phyloP scores from a whole-genome alignment of 371 early-diverging fungal species.

The Mucor ambiguus region DNA sequence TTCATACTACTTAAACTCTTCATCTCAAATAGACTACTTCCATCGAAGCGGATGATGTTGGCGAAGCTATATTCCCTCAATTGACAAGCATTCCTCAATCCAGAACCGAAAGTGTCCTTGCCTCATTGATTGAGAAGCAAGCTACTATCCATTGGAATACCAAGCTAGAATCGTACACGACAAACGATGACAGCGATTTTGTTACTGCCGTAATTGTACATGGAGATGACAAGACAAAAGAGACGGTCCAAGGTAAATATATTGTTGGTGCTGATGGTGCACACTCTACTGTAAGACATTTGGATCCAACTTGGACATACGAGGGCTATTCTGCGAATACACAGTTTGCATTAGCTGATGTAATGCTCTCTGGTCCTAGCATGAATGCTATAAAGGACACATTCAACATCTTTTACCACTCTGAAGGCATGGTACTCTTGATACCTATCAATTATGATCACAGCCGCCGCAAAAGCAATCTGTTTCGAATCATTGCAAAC shows the following conservation, averaged over 20 bases:
- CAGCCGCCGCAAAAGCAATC: not conserved
- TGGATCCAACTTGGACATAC: not conserved
- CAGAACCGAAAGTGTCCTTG: constrained; percentile 22
- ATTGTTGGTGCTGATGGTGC: too few relatives aligned
- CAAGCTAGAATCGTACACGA: constrained; percentile 20
- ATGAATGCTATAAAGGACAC: not conserved
- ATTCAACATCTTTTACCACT: not conserved
- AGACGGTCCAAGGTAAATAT: too few relatives aligned
- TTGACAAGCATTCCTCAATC: constrained; percentile 32
- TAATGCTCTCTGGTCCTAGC: not conserved
- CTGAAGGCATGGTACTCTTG: not conserved
- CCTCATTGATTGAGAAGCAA: not conserved
- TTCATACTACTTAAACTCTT: not conserved
- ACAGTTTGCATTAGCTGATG: not conserved
- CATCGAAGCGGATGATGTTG: constrained; percentile 3
- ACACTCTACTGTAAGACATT: constrained; percentile 31
- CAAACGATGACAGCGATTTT: constrained; percentile 11
- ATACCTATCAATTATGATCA: constrained; percentile 8
- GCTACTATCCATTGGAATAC: constrained; percentile 26
- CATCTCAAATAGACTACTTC: constrained; percentile 3
- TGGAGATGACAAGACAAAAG: too few relatives aligned
- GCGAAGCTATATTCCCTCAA: constrained; percentile 33
- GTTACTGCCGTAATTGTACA: not conserved
- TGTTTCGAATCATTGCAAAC: constrained; percentile 6
- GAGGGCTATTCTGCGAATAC: not conserved